Base-by-base conservation (phyloP, 2,329 filamentous ascomycete genomes). In the Fusarium aywerte region DNA sequence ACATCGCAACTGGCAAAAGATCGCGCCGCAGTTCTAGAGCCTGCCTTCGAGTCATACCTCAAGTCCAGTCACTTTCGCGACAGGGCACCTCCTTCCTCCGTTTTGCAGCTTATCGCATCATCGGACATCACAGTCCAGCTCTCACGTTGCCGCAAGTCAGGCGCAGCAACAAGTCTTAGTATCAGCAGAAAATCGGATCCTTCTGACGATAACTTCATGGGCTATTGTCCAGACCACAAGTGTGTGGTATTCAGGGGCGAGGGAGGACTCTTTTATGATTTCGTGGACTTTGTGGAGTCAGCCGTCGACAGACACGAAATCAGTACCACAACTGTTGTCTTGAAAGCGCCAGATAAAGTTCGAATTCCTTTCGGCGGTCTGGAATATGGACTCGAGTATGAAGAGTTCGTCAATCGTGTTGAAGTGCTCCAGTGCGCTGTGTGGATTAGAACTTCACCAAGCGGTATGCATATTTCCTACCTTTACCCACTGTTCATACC, bases 341-440 rank as follows among this genome's bases (percentile, higher is more conserved):
- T 73, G 36, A 68, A 69, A 38, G 55, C 70, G 1, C 49, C 67
- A 20, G 43, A 53, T 6, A 40, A 65, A 15, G 23, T 72, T 12
- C 58, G 65, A 8, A 53, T 74, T 13, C 73, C 73, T 16, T 20
- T n/a, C 6, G 50, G 51, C 7, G 73, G 73, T 5, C 44, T 75
- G 3, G 60, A 65, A 21, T 48, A 43, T 9, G 70, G 70, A 15
- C 52, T 75, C 20, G 36, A 44, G 5, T 75, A 70, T 32, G 59
- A 68, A 13, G 52, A 68, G 3, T 75, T 75, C 36, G 70, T 61
- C 6, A 35, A 40, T 16, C 63, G 63, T 21, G 73, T 75, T 9
- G 73, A 75, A 54, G 45, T 74, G 12, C 59, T 75, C 20, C 69
- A 75, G 45, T 74, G 70, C 47, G 64, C 62, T 31, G 65, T 72